Evolutionary conservation across 1,284 basidiomycete species (phyloP).

Genomic region (Ceratobasidium sp.): DNA sequence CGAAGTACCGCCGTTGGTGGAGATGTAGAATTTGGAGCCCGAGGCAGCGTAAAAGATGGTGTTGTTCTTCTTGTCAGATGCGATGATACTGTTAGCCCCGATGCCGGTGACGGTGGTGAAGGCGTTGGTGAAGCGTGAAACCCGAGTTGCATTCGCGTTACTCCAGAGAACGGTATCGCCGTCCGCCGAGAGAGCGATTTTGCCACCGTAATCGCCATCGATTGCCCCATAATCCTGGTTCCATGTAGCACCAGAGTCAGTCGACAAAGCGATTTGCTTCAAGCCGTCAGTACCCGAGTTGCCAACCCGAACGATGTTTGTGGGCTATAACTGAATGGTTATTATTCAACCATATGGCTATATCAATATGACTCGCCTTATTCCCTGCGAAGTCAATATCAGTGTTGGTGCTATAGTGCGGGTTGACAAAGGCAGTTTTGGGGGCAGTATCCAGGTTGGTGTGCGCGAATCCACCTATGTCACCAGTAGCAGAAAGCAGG

Average conservation of each 20-base stretch:
- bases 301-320: constrained; percentile 62
- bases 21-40: constrained; percentile 63
- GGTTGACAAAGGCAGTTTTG: constrained; percentile 55
- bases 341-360: background rate
- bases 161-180: constrained; percentile 66
- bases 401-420: constrained; percentile 53
- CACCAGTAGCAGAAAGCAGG: constrained; percentile 65
- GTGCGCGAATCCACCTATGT: constrained; percentile 65
- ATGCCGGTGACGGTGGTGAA: constrained; percentile 61
- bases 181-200: constrained; percentile 65
- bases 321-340: constrained; percentile 48
- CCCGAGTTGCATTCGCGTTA: constrained; percentile 58
- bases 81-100: constrained; percentile 61
- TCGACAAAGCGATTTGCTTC: constrained; percentile 64
- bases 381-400: constrained; percentile 68
- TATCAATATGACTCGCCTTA: constrained; percentile 43
- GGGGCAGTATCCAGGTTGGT: constrained; percentile 58
- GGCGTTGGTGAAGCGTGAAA: constrained; percentile 59
- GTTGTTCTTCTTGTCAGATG: constrained; percentile 66
- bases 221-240: constrained; percentile 60
- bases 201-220: constrained; percentile 57
- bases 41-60: constrained; percentile 65
- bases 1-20: constrained; percentile 61
- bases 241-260: constrained; percentile 63
- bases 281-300: constrained; percentile 51